Percentiles rank a stretch among this genome's conserved stretches.
Conservation (phyloP, 805 yeast species). For the Metschnikowia matae region DNA sequence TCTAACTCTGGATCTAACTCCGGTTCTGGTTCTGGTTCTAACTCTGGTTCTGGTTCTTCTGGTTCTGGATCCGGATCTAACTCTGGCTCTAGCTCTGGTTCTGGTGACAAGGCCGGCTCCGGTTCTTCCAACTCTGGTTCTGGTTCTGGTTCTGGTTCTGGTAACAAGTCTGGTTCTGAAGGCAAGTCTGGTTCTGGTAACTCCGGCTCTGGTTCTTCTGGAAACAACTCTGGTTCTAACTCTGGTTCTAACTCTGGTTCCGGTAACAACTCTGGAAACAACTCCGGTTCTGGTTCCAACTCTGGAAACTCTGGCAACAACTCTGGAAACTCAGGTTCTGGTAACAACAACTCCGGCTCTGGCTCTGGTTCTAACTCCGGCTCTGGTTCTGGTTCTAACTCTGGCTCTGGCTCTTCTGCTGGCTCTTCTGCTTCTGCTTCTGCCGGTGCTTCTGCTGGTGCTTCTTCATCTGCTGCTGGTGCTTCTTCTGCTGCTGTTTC, state of each 20-base stretch:
- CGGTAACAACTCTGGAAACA: neutral
- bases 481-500: no score
- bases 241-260: constrained; percentile 2
- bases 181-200: no score
- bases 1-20: neutral
- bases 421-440: neutral
- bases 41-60: neutral
- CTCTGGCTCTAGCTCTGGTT: constrained; percentile 14
- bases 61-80: no score
- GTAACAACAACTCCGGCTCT: constrained; percentile 4
- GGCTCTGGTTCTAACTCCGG: constrained; percentile 2
- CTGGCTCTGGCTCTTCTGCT: neutral
- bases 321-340: no score
- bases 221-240: constrained; percentile 4
- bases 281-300: neutral
- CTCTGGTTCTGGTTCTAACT: neutral
- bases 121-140: constrained; percentile 16
- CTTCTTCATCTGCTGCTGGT: no score
- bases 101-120: no score
- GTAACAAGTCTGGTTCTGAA: neutral
- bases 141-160: neutral
- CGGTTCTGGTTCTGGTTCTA: constrained; percentile 4
- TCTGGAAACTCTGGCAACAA: neutral
- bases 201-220: neutral
- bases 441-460: no score